Evolutionary conservation across 257 asterid species (phyloP), one percentile per base, ranked within the genome.

Genomic region (Jasminum sambac): DNA sequence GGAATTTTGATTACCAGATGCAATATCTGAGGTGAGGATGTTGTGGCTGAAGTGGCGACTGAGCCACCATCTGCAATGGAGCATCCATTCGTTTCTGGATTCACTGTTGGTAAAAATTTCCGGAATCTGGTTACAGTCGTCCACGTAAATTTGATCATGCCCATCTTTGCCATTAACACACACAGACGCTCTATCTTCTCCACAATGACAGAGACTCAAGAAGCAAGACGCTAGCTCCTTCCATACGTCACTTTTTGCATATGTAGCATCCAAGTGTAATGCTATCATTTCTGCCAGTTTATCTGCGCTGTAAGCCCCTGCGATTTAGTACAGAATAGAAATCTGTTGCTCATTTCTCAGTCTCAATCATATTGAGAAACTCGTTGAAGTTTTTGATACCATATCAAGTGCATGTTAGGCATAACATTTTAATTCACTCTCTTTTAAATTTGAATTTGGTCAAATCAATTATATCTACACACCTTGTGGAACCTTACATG

Each of bases 11-110:
- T 72, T 92, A 92, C 98, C 98, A 75, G 95, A 71, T 17, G 84
- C 78, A 26, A 79, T 74, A 63, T 94, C 90, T 23, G 88, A 83
- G 55, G 25, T 61, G 65, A 84, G 85, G 61, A 72, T 86, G 65
- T 65, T 78, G 69, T 71, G 72, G 30, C 78, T 76, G 80, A 87
- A 94, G 79, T 90, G 95, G 67, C 91, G 96, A 37, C 75, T 81
- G 76, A 76, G 76, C 97, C 98, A 94, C 97, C 98, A 90, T 75
- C 82, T 84, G 85, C 85, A 84, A 17, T 97, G 94, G 3, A 89
- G 76, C 79, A 80, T 85, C 98, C 97, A 94, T 10, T 72, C 26
- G 55, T 75, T 68, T 72, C 79, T 75, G 65, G 92, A 76, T 64
- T 78, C 86, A 50, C 79, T 74, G 17, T 74, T 39, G 13, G 82